phyloP scores from a whole-genome alignment of 768 basidiomycete genomes.

The Pleurotus ostreatus region DNA sequence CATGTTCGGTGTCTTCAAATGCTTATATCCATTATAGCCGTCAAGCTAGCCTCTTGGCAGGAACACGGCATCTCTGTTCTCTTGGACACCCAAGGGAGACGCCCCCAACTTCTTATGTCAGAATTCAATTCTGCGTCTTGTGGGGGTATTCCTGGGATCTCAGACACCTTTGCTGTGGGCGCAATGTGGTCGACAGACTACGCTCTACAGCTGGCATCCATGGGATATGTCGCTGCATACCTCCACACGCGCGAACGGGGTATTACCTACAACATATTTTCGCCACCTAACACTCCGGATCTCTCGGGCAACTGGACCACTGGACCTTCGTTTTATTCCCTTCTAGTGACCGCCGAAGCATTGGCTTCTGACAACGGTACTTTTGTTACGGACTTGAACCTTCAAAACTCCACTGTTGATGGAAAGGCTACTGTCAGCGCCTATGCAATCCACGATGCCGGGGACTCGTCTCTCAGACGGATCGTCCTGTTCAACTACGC shows the following conservation, averaged over 20 bases:
- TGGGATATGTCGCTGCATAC: slow-evolving; percentile 45
- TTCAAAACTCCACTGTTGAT: slow-evolving; percentile 32
- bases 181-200: slow-evolving; percentile 52
- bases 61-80: slow-evolving; percentile 32
- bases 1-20: neutral
- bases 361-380: slow-evolving; percentile 35
- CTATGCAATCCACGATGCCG: slow-evolving; percentile 59
- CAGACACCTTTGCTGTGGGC: slow-evolving; percentile 47
- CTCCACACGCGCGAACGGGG: slow-evolving; percentile 53
- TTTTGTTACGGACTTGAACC: slow-evolving; percentile 43
- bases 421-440: slow-evolving; percentile 38
- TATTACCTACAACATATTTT: slow-evolving; percentile 47
- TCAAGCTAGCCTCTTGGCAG: slow-evolving; percentile 43
- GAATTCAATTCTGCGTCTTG: slow-evolving; percentile 55
- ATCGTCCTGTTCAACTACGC: slow-evolving; percentile 50
- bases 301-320: slow-evolving; percentile 41
- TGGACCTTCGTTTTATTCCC: slow-evolving; percentile 46
- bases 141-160: slow-evolving; percentile 46
- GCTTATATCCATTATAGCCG: slow-evolving; percentile 21
- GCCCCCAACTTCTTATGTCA: slow-evolving; percentile 41
- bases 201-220: slow-evolving; percentile 44
- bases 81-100: slow-evolving; percentile 22
- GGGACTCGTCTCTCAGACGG: slow-evolving; percentile 33
- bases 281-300: slow-evolving; percentile 34
- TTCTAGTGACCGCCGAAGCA: slow-evolving; percentile 42